phyloP scores from a whole-genome alignment of 1,284 basidiomycete genomes.

The Apiotrichum gracile region DNA sequence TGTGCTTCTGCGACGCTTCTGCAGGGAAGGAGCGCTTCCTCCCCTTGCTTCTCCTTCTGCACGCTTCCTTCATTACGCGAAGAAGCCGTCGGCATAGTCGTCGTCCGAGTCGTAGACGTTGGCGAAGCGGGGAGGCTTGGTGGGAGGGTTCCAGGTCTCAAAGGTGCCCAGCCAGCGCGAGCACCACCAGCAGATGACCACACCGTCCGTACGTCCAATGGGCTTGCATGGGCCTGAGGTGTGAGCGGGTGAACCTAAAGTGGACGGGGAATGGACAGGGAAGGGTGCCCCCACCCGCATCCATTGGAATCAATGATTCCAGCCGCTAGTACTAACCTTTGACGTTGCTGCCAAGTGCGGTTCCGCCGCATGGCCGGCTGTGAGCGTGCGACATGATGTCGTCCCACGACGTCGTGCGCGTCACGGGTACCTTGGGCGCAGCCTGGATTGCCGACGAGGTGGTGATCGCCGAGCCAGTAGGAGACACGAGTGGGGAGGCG shows the following conservation, averaged over 20 bases:
- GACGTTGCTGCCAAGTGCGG: constrained; percentile 2
- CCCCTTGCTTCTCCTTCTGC: too few species aligned
- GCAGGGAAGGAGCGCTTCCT: too few species aligned
- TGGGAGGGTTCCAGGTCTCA: not conserved
- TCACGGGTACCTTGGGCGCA: too few species aligned
- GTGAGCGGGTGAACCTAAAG: not conserved
- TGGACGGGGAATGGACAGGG: too few species aligned
- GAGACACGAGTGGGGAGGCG: too few species aligned
- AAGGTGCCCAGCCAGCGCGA: constrained; percentile 1
- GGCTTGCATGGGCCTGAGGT: constrained; percentile 6
- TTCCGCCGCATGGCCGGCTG: constrained; percentile 1
- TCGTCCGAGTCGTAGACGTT: not conserved
- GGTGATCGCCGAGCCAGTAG: too few species aligned
- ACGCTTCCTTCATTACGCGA: not conserved
- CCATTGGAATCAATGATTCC: too few species aligned
- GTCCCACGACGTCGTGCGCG: too few species aligned
- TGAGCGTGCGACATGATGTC: not conserved
- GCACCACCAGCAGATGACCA: constrained; percentile 4
- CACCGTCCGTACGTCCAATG: not conserved
- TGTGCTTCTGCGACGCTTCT: too few species aligned
- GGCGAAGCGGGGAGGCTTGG: not conserved
- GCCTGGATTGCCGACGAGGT: too few species aligned
- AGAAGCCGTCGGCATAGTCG: not conserved
- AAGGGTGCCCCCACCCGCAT: too few species aligned
- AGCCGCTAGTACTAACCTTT: constrained; percentile 3